Base-by-base conservation (phyloP, 2,329 filamentous ascomycete species). In the Colletotrichum cereale region DNA sequence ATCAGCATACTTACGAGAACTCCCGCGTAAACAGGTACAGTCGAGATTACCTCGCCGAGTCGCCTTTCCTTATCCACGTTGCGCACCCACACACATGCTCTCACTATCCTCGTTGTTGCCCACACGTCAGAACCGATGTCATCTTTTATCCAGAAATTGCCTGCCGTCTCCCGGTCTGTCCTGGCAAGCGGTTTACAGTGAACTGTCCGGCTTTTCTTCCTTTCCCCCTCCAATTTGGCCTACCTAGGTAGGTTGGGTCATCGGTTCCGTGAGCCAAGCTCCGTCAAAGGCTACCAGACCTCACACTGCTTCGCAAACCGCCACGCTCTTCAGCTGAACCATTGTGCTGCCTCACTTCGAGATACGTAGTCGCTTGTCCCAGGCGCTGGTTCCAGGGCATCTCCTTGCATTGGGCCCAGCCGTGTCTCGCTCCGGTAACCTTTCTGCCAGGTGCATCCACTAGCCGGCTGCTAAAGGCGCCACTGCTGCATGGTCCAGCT, bases 401-500 rank as follows among this genome's bases (percentile, higher is more conserved):
- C 48, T 50, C 61, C 70, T 62, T 62, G 52, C n/a, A 50, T 31
- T 50, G 40, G 29, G 48, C 48, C 56, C 60, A 71, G 62, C 61
- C 56, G 62, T 71, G 70, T 72, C 70, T 72, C 66, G 38, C 66
- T 56, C 53, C 36, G 34, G 64, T 70, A 55, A 31, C 53, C 48
- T 44, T 31, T 61, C 61, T 62, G 38, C 56, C 50, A 67, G 68
- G 58, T 52, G 56, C 66, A 66, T 62, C 53, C 70, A 52, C 66
- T 72, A 72, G 70, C 40, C 55, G 61, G 26, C 60, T 50, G 55
- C 66, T 62, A 71, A 66, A 62, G 24, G 40, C 55, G 66, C 70
- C 70, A 52, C 70, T 62, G 34, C 61, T 72, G 70, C 70, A 57
- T 72, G 70, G 66, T 71, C 55, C 61, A 61, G 61, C 61, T 72